Evolutionary conservation across 2,329 filamentous ascomycete species (phyloP).

Genomic region (Fusarium sp.): DNA sequence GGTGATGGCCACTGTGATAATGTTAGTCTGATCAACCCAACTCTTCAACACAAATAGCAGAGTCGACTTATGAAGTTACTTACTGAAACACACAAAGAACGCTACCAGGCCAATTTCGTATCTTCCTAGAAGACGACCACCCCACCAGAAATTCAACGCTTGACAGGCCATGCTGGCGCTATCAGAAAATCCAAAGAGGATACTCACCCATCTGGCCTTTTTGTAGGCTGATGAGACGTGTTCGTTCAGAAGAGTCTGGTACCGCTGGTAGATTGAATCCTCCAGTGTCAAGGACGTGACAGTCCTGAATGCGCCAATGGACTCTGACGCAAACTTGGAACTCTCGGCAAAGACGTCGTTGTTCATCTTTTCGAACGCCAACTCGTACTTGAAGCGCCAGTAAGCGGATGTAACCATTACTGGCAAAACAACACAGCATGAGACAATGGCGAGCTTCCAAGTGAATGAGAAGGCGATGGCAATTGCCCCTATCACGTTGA

Average conservation of each 20-base stretch:
- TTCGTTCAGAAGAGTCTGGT: constrained; percentile 67
- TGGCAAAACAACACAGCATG: constrained; percentile 71
- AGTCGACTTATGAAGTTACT: constrained; percentile 2
- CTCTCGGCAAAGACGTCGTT: constrained; percentile 76
- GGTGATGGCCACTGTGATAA: constrained; percentile 65
- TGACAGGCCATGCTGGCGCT: constrained; percentile 73
- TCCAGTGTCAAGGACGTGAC: constrained; percentile 79
- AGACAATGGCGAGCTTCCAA: constrained; percentile 81
- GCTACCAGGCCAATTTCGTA: constrained; percentile 61
- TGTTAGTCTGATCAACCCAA: constrained; percentile 10
- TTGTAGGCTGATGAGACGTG: constrained; percentile 72
- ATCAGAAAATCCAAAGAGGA: constrained; percentile 78
- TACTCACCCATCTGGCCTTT: constrained; percentile 71
- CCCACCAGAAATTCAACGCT: constrained; percentile 77
- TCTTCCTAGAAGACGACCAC: constrained; percentile 68
- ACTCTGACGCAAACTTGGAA: constrained; percentile 80
- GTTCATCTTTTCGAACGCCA: constrained; percentile 78
- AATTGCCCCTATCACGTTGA: constrained; percentile 74
- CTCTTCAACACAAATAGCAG: neutral
- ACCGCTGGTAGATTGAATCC: constrained; percentile 72
- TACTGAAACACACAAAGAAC: constrained; percentile 70
- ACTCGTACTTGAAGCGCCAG: constrained; percentile 68
- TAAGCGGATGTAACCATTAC: constrained; percentile 63
- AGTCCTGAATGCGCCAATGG: constrained; percentile 80
- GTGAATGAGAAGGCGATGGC: constrained; percentile 78